Evolutionary conservation across 2,329 filamentous ascomycete genomes (phyloP), one percentile per base, ranked within the genome.

Genomic region (Arachnomyces sp.): DNA sequence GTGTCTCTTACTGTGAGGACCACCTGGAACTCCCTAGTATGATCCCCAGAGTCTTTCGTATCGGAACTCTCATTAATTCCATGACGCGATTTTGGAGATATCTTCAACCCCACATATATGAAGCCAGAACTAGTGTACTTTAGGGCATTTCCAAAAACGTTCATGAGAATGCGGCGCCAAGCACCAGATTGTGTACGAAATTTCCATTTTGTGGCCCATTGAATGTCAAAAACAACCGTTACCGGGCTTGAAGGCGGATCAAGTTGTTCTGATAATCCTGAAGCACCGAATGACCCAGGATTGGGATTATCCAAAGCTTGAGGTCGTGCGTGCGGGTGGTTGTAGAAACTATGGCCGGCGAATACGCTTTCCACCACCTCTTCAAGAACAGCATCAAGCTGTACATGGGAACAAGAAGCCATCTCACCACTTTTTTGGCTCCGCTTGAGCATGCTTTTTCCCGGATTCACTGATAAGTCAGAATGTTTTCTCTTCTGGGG

Each of bases 141-240:
- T 7, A 74, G 51, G 0, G 68, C 59, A 51, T 73, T 74, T 2
- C 66, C 66, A 6, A 72, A 64, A 1, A 72, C 43, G 36, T 72
- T 71, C 66, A 71, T 71, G 31, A 70, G 59, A 11, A 73, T 61
- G 3, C 68, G 58, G 28, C 66, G 63, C 56, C 69, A 68, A 1
- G 66, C 67, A 2, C 69, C 71, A 0, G 66, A 61, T 14, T 73
- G 66, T 1, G 66, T 65, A 3, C 55, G 54, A 14, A 68, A 70
- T 2, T 53, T 47, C 69, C 72, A 75, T 18, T 56, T 53, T 12
- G 51, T 50, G 14, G 59, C 51, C 6, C 53, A 52, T 16, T 71
- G 62, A 11, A 72, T 63, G n/a, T 73, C 57, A 8, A 72, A n/a
- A n/a, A n/a, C n/a, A n/a, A n/a, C n/a, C n/a, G 57, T 54, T 2